phyloP scores from a whole-genome alignment of 2,329 filamentous ascomycete species.

The Beauveria scarabaeidicola region DNA sequence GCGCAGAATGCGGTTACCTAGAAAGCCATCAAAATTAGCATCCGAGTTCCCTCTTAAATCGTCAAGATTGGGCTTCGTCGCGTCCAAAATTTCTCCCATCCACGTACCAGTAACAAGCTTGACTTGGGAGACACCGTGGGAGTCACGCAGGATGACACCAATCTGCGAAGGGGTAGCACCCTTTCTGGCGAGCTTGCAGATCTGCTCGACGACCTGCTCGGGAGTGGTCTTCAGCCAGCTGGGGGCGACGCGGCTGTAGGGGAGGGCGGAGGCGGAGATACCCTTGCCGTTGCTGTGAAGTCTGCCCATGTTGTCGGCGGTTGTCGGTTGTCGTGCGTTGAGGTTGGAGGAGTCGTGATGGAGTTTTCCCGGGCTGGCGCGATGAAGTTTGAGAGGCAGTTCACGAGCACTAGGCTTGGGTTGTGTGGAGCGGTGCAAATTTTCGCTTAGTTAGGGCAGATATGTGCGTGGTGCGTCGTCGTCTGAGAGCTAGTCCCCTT shows the following conservation, averaged over 20 bases:
- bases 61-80: neutral
- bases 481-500: neutral
- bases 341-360: constrained; percentile 22
- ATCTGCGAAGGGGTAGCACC: constrained; percentile 98
- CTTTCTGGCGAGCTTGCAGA: constrained; percentile 98
- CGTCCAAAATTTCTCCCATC: neutral
- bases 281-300: constrained; percentile 99
- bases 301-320: constrained; percentile 71
- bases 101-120: constrained; percentile 88
- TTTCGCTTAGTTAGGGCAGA: constrained; percentile 40
- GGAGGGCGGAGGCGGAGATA: constrained; percentile 90
- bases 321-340: constrained; percentile 31
- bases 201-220: constrained; percentile 97
- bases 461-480: constrained; percentile 4
- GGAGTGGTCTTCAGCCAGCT: constrained; percentile 98
- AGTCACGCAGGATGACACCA: constrained; percentile 96
- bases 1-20: constrained; percentile 99
- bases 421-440: constrained; percentile 34
- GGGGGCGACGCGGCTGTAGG: constrained; percentile 88
- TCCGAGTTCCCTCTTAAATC: constrained; percentile 6
- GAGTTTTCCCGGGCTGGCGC: constrained; percentile 15
- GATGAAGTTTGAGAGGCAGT: constrained; percentile 9
- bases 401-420: constrained; percentile 11
- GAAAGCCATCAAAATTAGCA: constrained; percentile 29
- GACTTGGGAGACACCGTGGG: constrained; percentile 96